Evolutionary conservation across 164 flowering plant species (phyloP).

Genomic region (Vitis amurensis): DNA sequence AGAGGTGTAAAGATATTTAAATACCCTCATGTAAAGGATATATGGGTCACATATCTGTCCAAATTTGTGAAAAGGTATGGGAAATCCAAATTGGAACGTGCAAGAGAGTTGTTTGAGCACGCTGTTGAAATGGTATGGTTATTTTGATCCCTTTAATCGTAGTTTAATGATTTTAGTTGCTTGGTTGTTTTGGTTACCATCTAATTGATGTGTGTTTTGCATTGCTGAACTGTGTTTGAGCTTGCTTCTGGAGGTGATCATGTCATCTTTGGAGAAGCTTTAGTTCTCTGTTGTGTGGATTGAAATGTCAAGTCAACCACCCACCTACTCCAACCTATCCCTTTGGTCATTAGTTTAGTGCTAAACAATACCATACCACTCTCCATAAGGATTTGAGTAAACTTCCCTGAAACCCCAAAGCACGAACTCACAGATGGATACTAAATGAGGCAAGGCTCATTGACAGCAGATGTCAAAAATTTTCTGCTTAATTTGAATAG

Average conservation of each 20-base stretch:
- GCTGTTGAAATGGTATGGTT: slow-evolving; percentile 79
- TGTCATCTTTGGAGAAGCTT: neutral
- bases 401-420: no score
- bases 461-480: no score
- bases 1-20: slow-evolving; percentile 95
- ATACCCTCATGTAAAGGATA: slow-evolving; percentile 96
- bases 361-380: no score
- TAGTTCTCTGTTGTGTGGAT: no score
- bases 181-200: neutral
- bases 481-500: no score
- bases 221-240: slow-evolving; percentile 1
- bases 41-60: slow-evolving; percentile 91
- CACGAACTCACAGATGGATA: no score
- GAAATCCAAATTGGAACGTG: slow-evolving; percentile 79
- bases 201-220: neutral
- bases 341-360: no score
- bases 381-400: no score
- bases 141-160: neutral
- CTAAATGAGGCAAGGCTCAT: no score
- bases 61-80: slow-evolving; percentile 95
- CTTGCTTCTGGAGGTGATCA: neutral
- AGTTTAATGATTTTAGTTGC: neutral
- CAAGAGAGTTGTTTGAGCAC: slow-evolving; percentile 88
- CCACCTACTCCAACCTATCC: no score
- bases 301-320: neutral